phyloP scores from a whole-genome alignment of 2,329 filamentous ascomycete genomes.

The Spiromastix sp. region DNA sequence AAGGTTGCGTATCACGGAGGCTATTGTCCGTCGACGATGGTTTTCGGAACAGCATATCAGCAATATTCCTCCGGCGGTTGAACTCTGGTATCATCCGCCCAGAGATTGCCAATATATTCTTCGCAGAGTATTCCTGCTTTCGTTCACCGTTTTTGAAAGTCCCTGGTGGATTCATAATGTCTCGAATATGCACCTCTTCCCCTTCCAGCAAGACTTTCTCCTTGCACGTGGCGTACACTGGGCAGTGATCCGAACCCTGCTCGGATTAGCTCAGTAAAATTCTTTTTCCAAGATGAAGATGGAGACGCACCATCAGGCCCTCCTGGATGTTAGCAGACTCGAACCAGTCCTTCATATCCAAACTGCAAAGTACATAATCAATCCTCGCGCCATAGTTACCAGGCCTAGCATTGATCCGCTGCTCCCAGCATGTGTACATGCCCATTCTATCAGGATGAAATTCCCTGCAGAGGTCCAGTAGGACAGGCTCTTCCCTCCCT shows the following conservation, averaged over 20 bases:
- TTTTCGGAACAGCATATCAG: slow-evolving; percentile 77
- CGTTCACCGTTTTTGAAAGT: slow-evolving; percentile 60
- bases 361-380: slow-evolving; percentile 81
- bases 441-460: slow-evolving; percentile 70
- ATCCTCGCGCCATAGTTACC: slow-evolving; percentile 89
- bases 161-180: slow-evolving; percentile 67
- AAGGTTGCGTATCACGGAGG: no score
- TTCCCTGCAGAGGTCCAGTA: slow-evolving; percentile 74
- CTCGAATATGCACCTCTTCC: slow-evolving; percentile 46
- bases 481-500: slow-evolving; percentile 57
- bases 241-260: slow-evolving; percentile 87
- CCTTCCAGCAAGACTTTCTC: slow-evolving; percentile 48
- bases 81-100: slow-evolving; percentile 83
- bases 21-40: no score
- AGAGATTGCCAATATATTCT: slow-evolving; percentile 62
- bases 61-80: slow-evolving; percentile 71
- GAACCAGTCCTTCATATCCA: slow-evolving; percentile 72
- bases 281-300: no score
- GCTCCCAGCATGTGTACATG: slow-evolving; percentile 98
- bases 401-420: slow-evolving; percentile 86
- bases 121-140: slow-evolving; percentile 54
- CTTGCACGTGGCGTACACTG: slow-evolving; percentile 68
- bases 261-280: no score
- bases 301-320: slow-evolving; percentile 54
- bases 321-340: slow-evolving; percentile 78